Conservation (phyloP, 805 yeast genomes). For the Candida khao-thaluensis region DNA sequence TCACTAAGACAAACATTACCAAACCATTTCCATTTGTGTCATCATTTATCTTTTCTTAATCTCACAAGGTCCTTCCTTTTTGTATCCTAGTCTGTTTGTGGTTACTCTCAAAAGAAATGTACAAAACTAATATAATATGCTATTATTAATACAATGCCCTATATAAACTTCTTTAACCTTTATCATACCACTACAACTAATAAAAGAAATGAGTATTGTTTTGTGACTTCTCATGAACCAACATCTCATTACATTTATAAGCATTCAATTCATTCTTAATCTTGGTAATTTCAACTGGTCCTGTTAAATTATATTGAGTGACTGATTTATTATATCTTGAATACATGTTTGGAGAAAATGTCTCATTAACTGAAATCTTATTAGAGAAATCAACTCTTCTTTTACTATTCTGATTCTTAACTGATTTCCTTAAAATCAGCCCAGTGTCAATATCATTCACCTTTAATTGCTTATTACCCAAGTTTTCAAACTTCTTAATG, state of each 20-base stretch:
- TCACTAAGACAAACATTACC: no score
- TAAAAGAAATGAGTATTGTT: slow-evolving; percentile 66
- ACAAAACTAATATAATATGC: slow-evolving; percentile 1
- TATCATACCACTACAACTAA: slow-evolving; percentile 17
- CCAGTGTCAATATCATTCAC: slow-evolving; percentile 1
- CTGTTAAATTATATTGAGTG: slow-evolving; percentile 51
- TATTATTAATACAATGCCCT: neutral
- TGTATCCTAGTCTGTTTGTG: no score
- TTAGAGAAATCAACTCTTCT: slow-evolving; percentile 45
- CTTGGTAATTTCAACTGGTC: slow-evolving; percentile 49
- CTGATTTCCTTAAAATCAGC: slow-evolving; percentile 17
- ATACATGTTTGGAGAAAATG: slow-evolving; percentile 52
- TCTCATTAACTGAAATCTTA: slow-evolving; percentile 48
- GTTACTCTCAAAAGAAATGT: no score
- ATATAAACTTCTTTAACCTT: neutral
- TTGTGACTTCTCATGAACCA: slow-evolving; percentile 60
- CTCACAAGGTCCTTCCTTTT: no score
- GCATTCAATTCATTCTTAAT: slow-evolving; percentile 66
- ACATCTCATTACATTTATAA: slow-evolving; percentile 65
- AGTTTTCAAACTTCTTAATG: slow-evolving; percentile 31
- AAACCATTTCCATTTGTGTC: no score
- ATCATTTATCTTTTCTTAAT: no score
- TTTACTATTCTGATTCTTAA: slow-evolving; percentile 1
- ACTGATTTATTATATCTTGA: slow-evolving; percentile 53
- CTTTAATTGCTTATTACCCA: slow-evolving; percentile 12